Conservation (phyloP, 345 rosid species). For the Orychophragmus violaceus region DNA sequence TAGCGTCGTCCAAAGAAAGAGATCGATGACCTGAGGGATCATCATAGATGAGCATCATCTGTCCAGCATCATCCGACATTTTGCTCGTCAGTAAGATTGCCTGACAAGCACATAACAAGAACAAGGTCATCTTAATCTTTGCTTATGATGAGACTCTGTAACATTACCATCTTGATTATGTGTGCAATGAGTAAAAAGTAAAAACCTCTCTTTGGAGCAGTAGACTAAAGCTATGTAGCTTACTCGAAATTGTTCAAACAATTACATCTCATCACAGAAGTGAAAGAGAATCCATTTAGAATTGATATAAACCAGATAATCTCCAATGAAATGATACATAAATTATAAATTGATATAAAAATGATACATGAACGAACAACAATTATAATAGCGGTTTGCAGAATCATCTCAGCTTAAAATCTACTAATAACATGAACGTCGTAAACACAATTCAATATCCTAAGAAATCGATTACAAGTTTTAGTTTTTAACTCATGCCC, state of each 20-base stretch:
- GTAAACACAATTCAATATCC: neutral
- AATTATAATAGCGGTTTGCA: neutral
- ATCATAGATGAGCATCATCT: conserved; percentile 61
- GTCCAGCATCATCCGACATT: conserved; percentile 70
- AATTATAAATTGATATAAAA: too few relatives aligned
- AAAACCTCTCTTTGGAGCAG: neutral
- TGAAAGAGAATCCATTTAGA: neutral
- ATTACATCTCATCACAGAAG: neutral
- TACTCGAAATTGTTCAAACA: neutral
- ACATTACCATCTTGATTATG: neutral
- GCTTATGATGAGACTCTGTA: neutral
- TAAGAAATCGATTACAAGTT: neutral
- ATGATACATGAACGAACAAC: neutral
- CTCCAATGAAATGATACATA: neutral
- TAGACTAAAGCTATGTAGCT: neutral
- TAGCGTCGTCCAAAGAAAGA: conserved; percentile 68
- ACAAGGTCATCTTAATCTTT: neutral
- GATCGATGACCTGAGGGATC: conserved; percentile 88
- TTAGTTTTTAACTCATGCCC: neutral
- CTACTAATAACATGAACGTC: neutral
- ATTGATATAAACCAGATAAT: neutral
- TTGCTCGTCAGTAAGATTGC: conserved; percentile 22
- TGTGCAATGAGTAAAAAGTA: neutral
- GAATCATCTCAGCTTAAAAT: neutral
- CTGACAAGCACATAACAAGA: conserved; percentile 18